A percentile compares a stretch with the other conserved stretches of the same genome.
These are phyloP conservation scores for Fragaria iinumae DNA, from an alignment of 306 rosid genomes.

Conservation along the genomic window DNA sequence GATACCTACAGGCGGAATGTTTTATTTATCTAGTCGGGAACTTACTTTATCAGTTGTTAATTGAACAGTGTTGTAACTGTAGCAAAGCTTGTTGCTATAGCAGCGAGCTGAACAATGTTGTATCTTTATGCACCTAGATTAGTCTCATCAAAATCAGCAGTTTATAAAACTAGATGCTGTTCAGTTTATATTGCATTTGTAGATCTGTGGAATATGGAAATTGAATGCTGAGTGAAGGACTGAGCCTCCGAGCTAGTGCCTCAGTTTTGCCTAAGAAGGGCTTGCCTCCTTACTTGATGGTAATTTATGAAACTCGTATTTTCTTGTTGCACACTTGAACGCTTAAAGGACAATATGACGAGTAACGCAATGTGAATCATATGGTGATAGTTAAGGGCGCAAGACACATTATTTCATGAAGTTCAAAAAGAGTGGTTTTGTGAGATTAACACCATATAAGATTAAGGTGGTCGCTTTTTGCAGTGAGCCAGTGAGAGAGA, in stretches of 20 bases:
- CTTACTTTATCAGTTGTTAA: slow-evolving; percentile 28
- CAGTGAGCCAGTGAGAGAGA: too few relatives aligned
- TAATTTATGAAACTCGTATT: background rate
- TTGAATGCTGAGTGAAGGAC: background rate
- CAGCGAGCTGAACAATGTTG: slow-evolving; percentile 22
- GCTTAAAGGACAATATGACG: background rate
- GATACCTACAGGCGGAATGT: slow-evolving; percentile 7
- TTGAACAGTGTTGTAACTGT: slow-evolving; percentile 25
- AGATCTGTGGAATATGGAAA: background rate
- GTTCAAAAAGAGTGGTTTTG: too few relatives aligned
- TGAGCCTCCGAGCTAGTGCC: background rate
- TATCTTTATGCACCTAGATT: slow-evolving; percentile 20
- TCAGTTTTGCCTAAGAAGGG: background rate
- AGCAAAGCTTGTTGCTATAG: slow-evolving; percentile 12
- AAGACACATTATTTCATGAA: too few relatives aligned
- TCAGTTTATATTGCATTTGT: slow-evolving; percentile 4
- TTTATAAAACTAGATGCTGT: slow-evolving; percentile 7
- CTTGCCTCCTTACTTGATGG: background rate
- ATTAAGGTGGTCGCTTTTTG: too few relatives aligned
- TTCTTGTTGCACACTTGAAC: background rate
- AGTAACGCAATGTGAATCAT: too few relatives aligned
- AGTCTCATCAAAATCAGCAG: slow-evolving; percentile 35
- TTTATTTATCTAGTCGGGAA: slow-evolving; percentile 25
- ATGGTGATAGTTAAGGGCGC: too few relatives aligned
- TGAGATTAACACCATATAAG: too few relatives aligned